These are phyloP conservation scores for Phaeotremella fagi DNA, from an alignment of 768 basidiomycete species.

Conservation along the genomic window DNA sequence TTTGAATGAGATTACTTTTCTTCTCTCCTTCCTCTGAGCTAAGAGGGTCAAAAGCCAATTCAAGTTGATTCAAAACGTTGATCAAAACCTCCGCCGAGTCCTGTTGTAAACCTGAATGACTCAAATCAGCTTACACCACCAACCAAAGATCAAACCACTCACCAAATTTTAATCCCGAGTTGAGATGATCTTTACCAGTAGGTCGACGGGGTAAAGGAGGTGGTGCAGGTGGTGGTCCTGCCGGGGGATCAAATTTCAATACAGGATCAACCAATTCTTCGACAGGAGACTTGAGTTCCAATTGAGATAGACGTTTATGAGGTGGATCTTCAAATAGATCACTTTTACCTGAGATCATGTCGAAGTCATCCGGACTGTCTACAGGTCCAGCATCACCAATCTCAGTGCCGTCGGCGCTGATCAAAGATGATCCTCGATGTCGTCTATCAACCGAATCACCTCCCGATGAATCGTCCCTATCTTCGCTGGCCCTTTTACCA, in stretches of 20 bases:
- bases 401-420: conserved; percentile 8
- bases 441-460: conserved; percentile 13
- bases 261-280: not conserved
- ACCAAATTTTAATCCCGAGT: conserved; percentile 35
- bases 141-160: conserved; percentile 2
- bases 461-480: conserved; percentile 36
- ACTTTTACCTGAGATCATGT: not conserved
- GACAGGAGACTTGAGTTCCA: conserved; percentile 16
- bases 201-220: conserved; percentile 30
- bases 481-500: conserved; percentile 43
- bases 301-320: conserved; percentile 4
- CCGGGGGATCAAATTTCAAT: not conserved
- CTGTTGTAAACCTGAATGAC: conserved; percentile 72
- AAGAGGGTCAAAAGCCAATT: conserved; percentile 75
- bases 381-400: not conserved
- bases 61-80: conserved; percentile 98
- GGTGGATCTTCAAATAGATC: not conserved
- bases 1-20: conserved; percentile 73
- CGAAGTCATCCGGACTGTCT: conserved; percentile 7
- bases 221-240: conserved; percentile 10
- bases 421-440: not conserved
- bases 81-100: conserved; percentile 99
- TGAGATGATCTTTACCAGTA: conserved; percentile 21
- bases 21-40: conserved; percentile 51
- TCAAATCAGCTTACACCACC: not conserved